phyloP scores from a whole-genome alignment of 371 early-diverging fungal species.

The Coelomomyces lativittatus region DNA sequence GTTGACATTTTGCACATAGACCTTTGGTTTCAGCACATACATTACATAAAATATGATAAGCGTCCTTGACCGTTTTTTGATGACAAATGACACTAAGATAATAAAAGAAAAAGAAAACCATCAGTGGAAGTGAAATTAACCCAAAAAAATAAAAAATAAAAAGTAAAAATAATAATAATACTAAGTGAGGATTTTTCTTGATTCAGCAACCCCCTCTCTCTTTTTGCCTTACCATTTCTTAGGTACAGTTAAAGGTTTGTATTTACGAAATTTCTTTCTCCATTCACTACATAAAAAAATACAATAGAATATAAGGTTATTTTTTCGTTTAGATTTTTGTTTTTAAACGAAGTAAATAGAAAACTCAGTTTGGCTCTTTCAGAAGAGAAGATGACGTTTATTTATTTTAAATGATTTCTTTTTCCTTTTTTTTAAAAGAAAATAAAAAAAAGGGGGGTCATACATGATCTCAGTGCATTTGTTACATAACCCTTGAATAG shows the following conservation, averaged over 20 bases:
- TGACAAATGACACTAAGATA: slow-evolving; percentile 43
- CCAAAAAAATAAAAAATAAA: slow-evolving; percentile 6
- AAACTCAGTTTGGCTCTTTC: no score
- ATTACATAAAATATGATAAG: slow-evolving; percentile 85
- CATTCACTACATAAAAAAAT: no score
- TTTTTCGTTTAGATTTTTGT: no score
- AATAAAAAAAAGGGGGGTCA: no score
- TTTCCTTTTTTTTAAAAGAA: no score
- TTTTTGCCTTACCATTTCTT: slow-evolving; percentile 61
- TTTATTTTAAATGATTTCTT: no score
- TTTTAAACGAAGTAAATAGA: no score
- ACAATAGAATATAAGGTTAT: no score
- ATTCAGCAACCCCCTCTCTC: slow-evolving; percentile 2
- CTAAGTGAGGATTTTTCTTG: background rate
- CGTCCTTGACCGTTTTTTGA: slow-evolving; percentile 69
- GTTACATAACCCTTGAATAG: slow-evolving; percentile 70
- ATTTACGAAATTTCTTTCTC: slow-evolving; percentile 85
- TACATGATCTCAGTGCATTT: slow-evolving; percentile 69
- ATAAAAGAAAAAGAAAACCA: background rate
- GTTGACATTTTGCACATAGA: slow-evolving; percentile 84
- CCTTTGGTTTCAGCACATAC: slow-evolving; percentile 56
- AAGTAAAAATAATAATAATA: background rate
- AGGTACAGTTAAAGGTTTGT: slow-evolving; percentile 78
- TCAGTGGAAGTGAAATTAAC: background rate
- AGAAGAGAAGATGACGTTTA: no score